phyloP scores from a whole-genome alignment of 495 filamentous ascomycete species.

The Penicillium ochrochloron region DNA sequence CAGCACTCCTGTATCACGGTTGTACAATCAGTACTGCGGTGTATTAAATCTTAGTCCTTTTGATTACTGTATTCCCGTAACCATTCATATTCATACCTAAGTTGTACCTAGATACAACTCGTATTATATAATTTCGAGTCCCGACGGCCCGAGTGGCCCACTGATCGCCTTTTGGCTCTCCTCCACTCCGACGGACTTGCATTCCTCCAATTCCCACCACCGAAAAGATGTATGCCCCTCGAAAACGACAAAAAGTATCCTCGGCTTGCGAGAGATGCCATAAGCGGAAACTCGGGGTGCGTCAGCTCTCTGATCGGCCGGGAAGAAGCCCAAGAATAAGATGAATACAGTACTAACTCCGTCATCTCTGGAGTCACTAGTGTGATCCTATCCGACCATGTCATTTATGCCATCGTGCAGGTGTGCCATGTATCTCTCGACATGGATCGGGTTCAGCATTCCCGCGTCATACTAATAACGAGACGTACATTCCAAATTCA shows the following conservation, averaged over 20 bases:
- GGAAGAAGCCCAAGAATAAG: neutral
- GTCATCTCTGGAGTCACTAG: neutral
- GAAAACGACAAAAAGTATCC: neutral
- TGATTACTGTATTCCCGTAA: too few relatives aligned
- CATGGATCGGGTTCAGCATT: neutral
- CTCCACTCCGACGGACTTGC: conserved; percentile 1
- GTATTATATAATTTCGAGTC: neutral
- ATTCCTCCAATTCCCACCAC: neutral
- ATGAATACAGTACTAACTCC: neutral
- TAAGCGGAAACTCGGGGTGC: neutral
- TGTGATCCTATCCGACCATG: neutral
- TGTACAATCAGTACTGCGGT: too few relatives aligned
- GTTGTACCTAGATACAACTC: too few relatives aligned
- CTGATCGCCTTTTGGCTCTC: neutral
- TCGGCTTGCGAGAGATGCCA: neutral
- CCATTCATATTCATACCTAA: too few relatives aligned
- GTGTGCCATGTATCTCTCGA: neutral
- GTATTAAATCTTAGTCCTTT: too few relatives aligned
- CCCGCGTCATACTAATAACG: neutral
- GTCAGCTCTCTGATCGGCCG: neutral
- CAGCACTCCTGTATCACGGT: too few relatives aligned
- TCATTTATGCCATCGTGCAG: neutral
- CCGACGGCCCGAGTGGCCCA: neutral
- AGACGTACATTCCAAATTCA: neutral
- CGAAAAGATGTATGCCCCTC: neutral